Percentiles rank a stretch among this genome's conserved stretches.
Evolutionary conservation across 257 asterid species (phyloP).

Genomic region (Jasminum sambac): DNA sequence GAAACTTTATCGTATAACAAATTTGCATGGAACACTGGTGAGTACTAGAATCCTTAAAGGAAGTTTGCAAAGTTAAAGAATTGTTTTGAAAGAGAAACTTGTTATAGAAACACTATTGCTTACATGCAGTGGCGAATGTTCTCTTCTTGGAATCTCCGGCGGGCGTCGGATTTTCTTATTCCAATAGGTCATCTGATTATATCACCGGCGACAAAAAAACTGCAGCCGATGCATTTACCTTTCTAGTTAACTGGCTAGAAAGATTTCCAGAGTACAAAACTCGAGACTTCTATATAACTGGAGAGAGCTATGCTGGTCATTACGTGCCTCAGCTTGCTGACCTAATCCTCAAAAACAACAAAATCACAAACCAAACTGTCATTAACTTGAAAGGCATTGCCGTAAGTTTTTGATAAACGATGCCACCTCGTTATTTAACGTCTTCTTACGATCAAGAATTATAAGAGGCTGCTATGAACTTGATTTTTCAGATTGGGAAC

Average conservation of each 20-base stretch:
- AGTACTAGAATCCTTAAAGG: not conserved
- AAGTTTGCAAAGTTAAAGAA: not conserved
- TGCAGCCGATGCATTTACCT: conserved; percentile 54
- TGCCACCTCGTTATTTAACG: not conserved
- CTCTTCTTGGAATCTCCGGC: conserved; percentile 72
- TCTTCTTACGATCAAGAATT: not conserved
- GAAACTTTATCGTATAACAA: conserved; percentile 48
- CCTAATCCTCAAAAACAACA: conserved; percentile 49
- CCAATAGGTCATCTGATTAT: conserved; percentile 53
- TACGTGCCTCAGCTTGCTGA: conserved; percentile 70
- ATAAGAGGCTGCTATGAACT: not conserved
- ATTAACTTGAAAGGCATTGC: conserved; percentile 60
- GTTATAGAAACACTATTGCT: not conserved
- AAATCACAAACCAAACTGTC: conserved; percentile 42
- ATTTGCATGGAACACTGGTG: conserved; percentile 55
- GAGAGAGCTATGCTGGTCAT: conserved; percentile 81
- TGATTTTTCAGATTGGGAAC: conserved; percentile 47
- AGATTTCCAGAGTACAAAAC: conserved; percentile 72
- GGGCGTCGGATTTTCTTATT: conserved; percentile 72
- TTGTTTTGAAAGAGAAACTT: not conserved
- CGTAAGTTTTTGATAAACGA: conserved; percentile 32
- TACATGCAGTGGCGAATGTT: conserved; percentile 52
- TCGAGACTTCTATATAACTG: conserved; percentile 53
- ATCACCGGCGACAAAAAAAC: conserved; percentile 47
- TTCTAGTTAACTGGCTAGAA: conserved; percentile 63